Base-by-base conservation (phyloP, 805 yeast species). In the Metschnikowia peoriensis region DNA sequence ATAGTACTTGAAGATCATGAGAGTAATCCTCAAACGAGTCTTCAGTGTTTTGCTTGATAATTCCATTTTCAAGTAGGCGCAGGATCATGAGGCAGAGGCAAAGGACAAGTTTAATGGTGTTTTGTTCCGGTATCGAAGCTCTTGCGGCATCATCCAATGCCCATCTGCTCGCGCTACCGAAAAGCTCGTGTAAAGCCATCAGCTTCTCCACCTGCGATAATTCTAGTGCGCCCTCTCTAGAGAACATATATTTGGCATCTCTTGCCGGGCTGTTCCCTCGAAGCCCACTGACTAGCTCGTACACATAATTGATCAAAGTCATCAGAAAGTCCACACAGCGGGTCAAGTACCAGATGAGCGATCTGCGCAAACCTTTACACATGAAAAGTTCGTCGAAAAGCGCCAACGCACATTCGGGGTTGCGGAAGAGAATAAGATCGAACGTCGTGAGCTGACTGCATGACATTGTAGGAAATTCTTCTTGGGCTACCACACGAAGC, bases 311-410 rank as follows among this genome's bases (percentile, higher is more conserved):
- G 38, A 86, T 81, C 41, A 83, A 59, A 51, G 81, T 67, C 57
- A 79, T 79, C 32, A 81, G 81, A 16, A 84, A 65, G 48, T 83
- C 80, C 59, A 83, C 66, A 38, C 63, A 61, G 63, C 83, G 89
- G 1, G 90, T 83, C 17, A 87, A 65, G 55, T 80, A 82, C 89
- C 89, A 85, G 41, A 87, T 82, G 12, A 86, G 62, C 0, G 80
- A 80, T 32, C 89, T 67, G 59, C 92, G 75, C 58, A 76, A 79
- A 0, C 90, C 90, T 51, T 72, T 70, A 47, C 84, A 80, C 89
- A 86, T 85, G 49, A 87, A 70, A 75, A 88, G 69, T 66, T 88
- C 93, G 66, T 86, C 91, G 63, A 86, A 70, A 48, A 86, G 70
- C 15, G 78, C 71, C 63, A 82, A 79, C 0, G 84, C 78, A 3